Conservation (phyloP, 345 rosid genomes). For the Luvunga scandens region DNA sequence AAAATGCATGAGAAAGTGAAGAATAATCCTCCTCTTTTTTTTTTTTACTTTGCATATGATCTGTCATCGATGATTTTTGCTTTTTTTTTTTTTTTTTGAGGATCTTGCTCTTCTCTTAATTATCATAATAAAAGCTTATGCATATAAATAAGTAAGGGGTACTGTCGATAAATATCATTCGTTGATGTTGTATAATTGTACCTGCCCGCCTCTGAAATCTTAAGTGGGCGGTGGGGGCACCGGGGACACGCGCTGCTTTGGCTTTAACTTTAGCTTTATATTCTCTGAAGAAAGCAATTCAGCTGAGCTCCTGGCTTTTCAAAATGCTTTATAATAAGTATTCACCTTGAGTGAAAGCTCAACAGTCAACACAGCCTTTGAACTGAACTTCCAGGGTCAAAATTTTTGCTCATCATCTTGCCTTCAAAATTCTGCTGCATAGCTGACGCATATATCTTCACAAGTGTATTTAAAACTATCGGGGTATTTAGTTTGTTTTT, state of each 20-base stretch:
- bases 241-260: background rate
- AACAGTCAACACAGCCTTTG: background rate
- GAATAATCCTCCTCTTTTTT: background rate
- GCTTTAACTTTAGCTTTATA: background rate
- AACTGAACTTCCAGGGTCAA: background rate
- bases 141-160: background rate
- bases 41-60: too few relatives aligned
- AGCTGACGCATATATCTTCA: background rate
- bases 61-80: background rate
- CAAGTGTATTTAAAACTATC: background rate
- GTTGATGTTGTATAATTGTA: background rate
- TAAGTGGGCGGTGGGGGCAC: background rate
- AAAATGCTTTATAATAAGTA: background rate
- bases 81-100: background rate
- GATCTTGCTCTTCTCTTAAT: background rate
- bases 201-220: background rate
- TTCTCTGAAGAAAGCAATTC: background rate
- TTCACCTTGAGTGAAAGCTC: background rate
- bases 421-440: background rate
- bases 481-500: background rate
- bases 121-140: background rate
- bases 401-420: background rate
- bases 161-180: background rate
- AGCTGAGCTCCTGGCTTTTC: conserved; percentile 10
- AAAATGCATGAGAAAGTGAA: background rate